Base-by-base conservation (phyloP, 2,329 filamentous ascomycete species). In the Colletotrichum noveboracense region DNA sequence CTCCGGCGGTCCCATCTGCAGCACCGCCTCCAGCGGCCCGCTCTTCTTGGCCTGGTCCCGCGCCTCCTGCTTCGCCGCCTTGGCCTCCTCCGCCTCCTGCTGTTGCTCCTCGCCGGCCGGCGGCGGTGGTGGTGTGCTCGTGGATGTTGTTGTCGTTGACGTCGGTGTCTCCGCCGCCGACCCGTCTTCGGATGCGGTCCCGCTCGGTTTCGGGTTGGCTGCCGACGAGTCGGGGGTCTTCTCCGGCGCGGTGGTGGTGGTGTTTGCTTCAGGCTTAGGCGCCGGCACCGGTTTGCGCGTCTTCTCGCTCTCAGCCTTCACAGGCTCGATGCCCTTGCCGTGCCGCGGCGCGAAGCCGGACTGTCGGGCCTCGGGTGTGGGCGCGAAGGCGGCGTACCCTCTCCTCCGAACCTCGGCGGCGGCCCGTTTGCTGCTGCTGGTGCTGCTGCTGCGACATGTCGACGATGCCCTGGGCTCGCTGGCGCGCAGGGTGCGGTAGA, bases 251-350 rank as follows among this genome's bases (percentile, higher is more conserved):
- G 60, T 18, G 8, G 55, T 55, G 21, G 62, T 55, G 21, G 62
- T 36, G 24, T n/a, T 30, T 18, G 56, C 10, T 24, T 68, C 56
- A 16, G 34, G 24, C 64, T 56, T 21, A 6, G 73, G 77, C 62
- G 76, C 78, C n/a, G 78, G 80, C 43, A 78, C 78, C 75, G 78
- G 79, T 67, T 74, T 66, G 36, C 56, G 62, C 26, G 68, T 21
- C 32, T 36, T 64, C 6, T 77, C 78, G 62, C 77, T 79, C 18
- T 85, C 82, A 6, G 80, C 77, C 36, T 85, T 81, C 7, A 85
- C 80, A 13, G 91, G 91, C 79, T 92, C 91, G 48, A 93, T 88
- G 3, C 89, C 92, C 78, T 91, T 93, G 60, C 92, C 92, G 80
- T 91, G 90, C 68, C 92, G 85, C 70, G 87, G 86, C 61, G 89